Evolutionary conservation across 1,284 basidiomycete genomes (phyloP), one percentile per base, ranked within the genome.

Genomic region (Cutaneotrichosporon arboriforme): DNA sequence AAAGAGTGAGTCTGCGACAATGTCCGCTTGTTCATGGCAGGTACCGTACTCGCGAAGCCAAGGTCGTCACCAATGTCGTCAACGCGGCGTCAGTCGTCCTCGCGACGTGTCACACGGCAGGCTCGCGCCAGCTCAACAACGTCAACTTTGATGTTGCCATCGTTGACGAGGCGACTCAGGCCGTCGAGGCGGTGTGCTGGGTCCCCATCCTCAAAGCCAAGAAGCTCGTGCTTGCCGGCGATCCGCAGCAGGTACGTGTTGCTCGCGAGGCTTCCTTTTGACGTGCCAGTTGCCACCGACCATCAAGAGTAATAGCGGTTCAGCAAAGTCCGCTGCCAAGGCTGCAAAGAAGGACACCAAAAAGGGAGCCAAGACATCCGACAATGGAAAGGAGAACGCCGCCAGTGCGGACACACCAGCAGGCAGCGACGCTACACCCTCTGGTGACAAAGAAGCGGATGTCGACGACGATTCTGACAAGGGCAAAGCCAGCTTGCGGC

Each of bases 111-210:
- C 93, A 97, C 75, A 87, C 88, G 4, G 83, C 90, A 2, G 92
- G 92, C 1, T 84, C 87, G 4, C 77, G 85, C 31, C 89, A 90
- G 62, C 75, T 94, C 9, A 81, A 81, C 37, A 83, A 85, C 55
- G 80, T 85, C 56, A 72, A 79, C 3, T 98, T 97, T 64, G 94
- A 97, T 69, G 85, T 91, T 0, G 84, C 92, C 8, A 87, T 97
- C 39, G 90, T 98, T 38, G 94, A 97, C 63, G 94, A 97, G 76
- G 90, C 91, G 0, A 97, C 93, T 0, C 94, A 97, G 72, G 93
- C 91, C 3, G 72, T 96, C n/a, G 93, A 97, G 75, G 88, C 91
- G 8, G 88, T 91, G 3, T 97, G 93, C 73, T 97, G 94, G 92
- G 84, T 97, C 31, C 92, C 94, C 0, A 87, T 97, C 47, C 81